phyloP scores from a whole-genome alignment of 352 stramenopile species.

The Albugo laibachii region DNA sequence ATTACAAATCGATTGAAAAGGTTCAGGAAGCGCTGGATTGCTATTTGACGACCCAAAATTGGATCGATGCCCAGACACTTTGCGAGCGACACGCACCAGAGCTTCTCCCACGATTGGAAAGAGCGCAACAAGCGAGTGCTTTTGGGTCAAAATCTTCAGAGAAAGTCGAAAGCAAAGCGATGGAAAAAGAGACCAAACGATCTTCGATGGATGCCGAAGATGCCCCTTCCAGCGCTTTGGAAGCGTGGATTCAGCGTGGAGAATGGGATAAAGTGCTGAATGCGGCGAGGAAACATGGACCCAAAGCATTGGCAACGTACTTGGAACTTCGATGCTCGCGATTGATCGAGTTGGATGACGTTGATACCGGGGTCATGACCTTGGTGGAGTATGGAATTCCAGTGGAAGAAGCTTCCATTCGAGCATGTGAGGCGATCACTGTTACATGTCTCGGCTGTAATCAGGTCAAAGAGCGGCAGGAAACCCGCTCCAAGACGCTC shows the following conservation, averaged over 20 bases:
- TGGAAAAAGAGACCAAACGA: constrained; percentile 31
- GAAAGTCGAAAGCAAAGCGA: constrained; percentile 19
- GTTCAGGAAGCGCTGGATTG: constrained; percentile 84
- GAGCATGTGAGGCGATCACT: constrained; percentile 32
- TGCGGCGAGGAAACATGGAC: constrained; percentile 54
- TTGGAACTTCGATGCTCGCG: constrained; percentile 49
- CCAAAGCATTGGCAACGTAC: constrained; percentile 70
- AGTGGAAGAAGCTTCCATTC: constrained; percentile 26
- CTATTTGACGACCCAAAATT: constrained; percentile 65
- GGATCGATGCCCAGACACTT: constrained; percentile 42
- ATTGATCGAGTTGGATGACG: constrained; percentile 53
- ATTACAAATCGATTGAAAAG: constrained; percentile 80
- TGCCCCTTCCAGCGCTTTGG: constrained; percentile 31
- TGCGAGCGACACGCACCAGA: constrained; percentile 65
- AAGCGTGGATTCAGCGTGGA: constrained; percentile 82
- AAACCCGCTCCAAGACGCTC: constrained; percentile 22
- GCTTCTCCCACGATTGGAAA: constrained; percentile 54
- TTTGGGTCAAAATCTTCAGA: constrained; percentile 32
- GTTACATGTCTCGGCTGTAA: constrained; percentile 27
- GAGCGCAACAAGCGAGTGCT: constrained; percentile 60
- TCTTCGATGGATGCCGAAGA: constrained; percentile 13
- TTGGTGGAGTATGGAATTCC: constrained; percentile 64
- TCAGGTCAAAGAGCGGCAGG: constrained; percentile 19
- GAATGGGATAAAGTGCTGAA: constrained; percentile 88
- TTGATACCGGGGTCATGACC: constrained; percentile 52